Evolutionary conservation across 208 protist genomes (phyloP).

Genomic region (Vickermania ingenoplastis): DNA sequence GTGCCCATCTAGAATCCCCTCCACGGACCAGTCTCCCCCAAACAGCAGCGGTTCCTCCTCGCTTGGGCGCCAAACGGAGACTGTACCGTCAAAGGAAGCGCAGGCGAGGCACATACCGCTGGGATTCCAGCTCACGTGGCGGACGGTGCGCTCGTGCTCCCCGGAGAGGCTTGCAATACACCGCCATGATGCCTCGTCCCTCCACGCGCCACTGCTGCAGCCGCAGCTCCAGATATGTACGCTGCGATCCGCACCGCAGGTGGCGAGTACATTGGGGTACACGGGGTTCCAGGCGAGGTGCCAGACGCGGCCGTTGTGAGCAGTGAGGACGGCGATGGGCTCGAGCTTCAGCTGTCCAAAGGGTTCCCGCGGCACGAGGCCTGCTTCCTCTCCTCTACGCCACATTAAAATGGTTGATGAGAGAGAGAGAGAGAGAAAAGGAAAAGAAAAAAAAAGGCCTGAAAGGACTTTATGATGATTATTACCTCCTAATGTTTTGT

Average conservation of each 20-base stretch:
- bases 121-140: slow-evolving; percentile 78
- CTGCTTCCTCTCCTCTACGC: too few species aligned
- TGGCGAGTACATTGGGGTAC: slow-evolving; percentile 49
- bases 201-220: not conserved
- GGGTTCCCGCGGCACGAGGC: not conserved
- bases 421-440: too few species aligned
- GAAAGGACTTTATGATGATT: too few species aligned
- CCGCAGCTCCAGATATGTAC: slow-evolving; percentile 52
- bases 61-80: slow-evolving; percentile 49
- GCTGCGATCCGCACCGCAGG: slow-evolving; percentile 56
- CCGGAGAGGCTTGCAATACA: slow-evolving; percentile 50
- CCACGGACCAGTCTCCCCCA: slow-evolving; percentile 23
- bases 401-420: too few species aligned
- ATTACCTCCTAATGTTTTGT: too few species aligned
- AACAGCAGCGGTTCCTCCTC: slow-evolving; percentile 22
- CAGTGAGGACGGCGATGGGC: slow-evolving; percentile 32
- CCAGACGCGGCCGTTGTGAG: slow-evolving; percentile 77
- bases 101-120: slow-evolving; percentile 68
- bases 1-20: slow-evolving; percentile 81
- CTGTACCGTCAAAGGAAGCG: slow-evolving; percentile 77
- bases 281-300: slow-evolving; percentile 72
- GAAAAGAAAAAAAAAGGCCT: too few species aligned
- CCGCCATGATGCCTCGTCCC: slow-evolving; percentile 19
- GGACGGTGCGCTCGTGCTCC: slow-evolving; percentile 67
- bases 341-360: slow-evolving; percentile 13